A percentile compares a stretch with the other conserved stretches of the same genome.
phyloP scores from a whole-genome alignment of 805 yeast species.

The Saturnispora halmiae region DNA sequence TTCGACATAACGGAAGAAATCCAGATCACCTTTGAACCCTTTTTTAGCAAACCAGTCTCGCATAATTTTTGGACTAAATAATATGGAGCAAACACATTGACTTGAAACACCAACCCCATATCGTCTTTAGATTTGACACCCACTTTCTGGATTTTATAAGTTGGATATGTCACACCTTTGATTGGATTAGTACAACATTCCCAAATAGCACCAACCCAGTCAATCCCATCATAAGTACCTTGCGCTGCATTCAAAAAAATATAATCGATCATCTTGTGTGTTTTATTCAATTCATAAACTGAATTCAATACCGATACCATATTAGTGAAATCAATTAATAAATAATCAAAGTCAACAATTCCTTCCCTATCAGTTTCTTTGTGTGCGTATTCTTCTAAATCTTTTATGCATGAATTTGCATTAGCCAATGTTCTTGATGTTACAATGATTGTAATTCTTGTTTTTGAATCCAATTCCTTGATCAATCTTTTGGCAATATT shows the following conservation, averaged over 20 bases:
- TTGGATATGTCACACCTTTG: slow-evolving; percentile 80
- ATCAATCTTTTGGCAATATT: slow-evolving; percentile 77
- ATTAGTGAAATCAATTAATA: slow-evolving; percentile 80
- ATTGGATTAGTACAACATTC: slow-evolving; percentile 62
- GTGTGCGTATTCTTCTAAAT: slow-evolving; percentile 36
- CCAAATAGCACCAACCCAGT: slow-evolving; percentile 70
- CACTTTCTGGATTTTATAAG: slow-evolving; percentile 70
- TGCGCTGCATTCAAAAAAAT: slow-evolving; percentile 85
- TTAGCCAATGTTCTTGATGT: slow-evolving; percentile 85
- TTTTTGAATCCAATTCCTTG: slow-evolving; percentile 43
- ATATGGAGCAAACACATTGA: slow-evolving; percentile 95
- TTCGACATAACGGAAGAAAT: slow-evolving; percentile 76
- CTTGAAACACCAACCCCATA: slow-evolving; percentile 83
- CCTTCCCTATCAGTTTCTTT: slow-evolving; percentile 35
- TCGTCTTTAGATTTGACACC: slow-evolving; percentile 75
- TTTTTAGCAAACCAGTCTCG: slow-evolving; percentile 36
- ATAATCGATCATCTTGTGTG: slow-evolving; percentile 63
- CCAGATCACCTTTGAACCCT: slow-evolving; percentile 61
- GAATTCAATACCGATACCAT: slow-evolving; percentile 81
- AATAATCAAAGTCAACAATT: slow-evolving; percentile 73
- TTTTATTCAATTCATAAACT: slow-evolving; percentile 54
- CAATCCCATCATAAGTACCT: slow-evolving; percentile 77
- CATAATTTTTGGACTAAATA: slow-evolving; percentile 62
- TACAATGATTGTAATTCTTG: slow-evolving; percentile 67
- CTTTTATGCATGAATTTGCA: slow-evolving; percentile 63